A percentile compares a stretch with the other conserved stretches of the same genome.
Evolutionary conservation across 805 yeast species (phyloP).

Genomic region (Sungouiozyma intestinalis): DNA sequence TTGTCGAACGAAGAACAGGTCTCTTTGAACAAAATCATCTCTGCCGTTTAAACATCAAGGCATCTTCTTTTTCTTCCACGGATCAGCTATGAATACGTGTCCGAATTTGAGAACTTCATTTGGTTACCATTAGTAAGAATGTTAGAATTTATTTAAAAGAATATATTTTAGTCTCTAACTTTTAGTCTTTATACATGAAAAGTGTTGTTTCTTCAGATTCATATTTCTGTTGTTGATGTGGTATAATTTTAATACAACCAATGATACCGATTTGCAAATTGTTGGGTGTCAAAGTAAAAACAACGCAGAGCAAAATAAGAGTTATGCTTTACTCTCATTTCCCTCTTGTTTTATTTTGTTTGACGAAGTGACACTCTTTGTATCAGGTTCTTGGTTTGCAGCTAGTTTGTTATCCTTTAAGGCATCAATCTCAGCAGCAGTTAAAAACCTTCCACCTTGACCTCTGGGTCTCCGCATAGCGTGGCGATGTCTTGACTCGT

Average conservation of each 20-base stretch:
- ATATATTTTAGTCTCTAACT: neutral
- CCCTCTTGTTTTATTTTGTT: neutral
- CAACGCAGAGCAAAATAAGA: neutral
- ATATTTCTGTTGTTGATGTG: no score
- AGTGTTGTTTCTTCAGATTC: neutral
- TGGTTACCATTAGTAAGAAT: neutral
- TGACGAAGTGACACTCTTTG: neutral
- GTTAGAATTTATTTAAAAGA: neutral
- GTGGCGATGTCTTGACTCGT: constrained; percentile 95
- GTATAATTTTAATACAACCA: no score
- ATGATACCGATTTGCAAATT: no score
- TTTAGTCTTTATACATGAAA: neutral
- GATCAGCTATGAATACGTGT: no score
- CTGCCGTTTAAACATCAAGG: neutral
- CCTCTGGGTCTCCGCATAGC: constrained; percentile 99
- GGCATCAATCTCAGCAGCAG: constrained; percentile 76
- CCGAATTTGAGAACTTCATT: no score
- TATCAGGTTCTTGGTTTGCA: neutral
- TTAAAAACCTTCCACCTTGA: constrained; percentile 93
- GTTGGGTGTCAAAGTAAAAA: neutral
- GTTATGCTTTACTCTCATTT: neutral
- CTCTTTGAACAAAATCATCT: constrained; percentile 18
- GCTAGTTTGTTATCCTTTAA: constrained; percentile 30
- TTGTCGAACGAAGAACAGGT: constrained; percentile 18
- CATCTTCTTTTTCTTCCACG: no score